Base-by-base conservation (phyloP, 257 asterid genomes). In the Cordia subcordata region DNA sequence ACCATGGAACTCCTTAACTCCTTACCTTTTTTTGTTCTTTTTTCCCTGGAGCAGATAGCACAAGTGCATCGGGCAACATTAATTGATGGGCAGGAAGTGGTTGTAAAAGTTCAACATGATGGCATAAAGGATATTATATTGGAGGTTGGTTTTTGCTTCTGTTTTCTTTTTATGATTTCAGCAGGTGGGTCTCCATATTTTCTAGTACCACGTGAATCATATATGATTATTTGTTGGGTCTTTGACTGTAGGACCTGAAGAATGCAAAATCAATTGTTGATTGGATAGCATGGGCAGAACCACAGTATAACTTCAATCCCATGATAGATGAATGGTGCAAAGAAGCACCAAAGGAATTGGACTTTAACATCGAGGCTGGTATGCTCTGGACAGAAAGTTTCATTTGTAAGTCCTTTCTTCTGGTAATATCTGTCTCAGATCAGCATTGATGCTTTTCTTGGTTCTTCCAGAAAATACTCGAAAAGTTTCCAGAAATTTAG, bases 221-320 rank as follows among this genome's bases (percentile, higher is more conserved):
- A 32, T 66, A 40, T 55, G 35, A 57, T 57, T 65, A 20, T 55
- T 37, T 67, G 49, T 21, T 70, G 37, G 68, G 47, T 14, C 47
- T 42, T 2, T 42, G 5, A 42, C 47, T 64, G 47, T 85, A 91
- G 96, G 98, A 91, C 74, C 79, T 91, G 81, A 91, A 85, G 70
- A 88, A 88, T 76, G 96, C 98, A 6, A 91, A 91, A 80, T 79
- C 94, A 44, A 75, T 91, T 65, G 90, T 88, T 69, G 98, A 91
- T 75, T 91, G 98, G 98, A 80, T 91, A 70, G 98, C 98, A 53
- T 91, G 98, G 98, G 98, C 96, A 35, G 98, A 91, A 78, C 95
- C 98, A 35, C 98, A 91, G 40, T 91, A 88, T 72, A 60, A 91
- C 75, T 91, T 91, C 76, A 88, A 88, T 66, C 88, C 98, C 37